Evolutionary conservation across 225 moss, liverwort and hornwort genomes (phyloP), one percentile per base, ranked within the genome.

Genomic region (Neckera pumila): DNA sequence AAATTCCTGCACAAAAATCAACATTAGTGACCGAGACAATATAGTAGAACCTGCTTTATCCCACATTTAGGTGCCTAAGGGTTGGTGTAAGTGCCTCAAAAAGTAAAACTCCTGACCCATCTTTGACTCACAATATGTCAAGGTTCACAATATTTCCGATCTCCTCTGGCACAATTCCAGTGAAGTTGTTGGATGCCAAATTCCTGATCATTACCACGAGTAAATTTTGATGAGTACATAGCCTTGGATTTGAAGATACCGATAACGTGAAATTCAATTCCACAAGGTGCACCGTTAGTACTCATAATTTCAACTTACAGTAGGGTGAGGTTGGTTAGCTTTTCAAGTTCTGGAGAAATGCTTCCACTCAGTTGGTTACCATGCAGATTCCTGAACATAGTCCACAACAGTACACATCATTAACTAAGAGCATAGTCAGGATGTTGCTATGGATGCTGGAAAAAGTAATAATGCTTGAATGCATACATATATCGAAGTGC

Each of bases 81-180:
- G 40, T 30, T 56, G 22, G 31, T 26, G 58, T 16, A 23, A 64
- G 12, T 36, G 34, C 22, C 58, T 58, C 22, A 40, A 11, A 56
- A 53, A 54, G 49, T 2, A 38, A 76, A 51, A 21, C 28, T 76
- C 61, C 36, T 63, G 38, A 76, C n/a, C 11, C 49, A 12, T 10
- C 40, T 87, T 75, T 61, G 67, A 87, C 94, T 90, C 69, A 94
- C 94, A 94, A 36, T 58, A 88, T 91, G 81, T 94, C 94, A 79
- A 94, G 94, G 84, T 94, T 94, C 87, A 94, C 91, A 74, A 94
- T 94, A 58, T 88, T 88, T 76, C 94, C 94, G 17, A 94, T 94
- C 71, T 94, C 92, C 86, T 91, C 89, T 34, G 93, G 94, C 79
- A 94, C 83, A 83, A 78, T 84, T 86, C 94, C 94, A 21, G 90